Evolutionary conservation across 345 rosid species (phyloP), one percentile per base, ranked within the genome.

Genomic region (Pistacia atlantica): DNA sequence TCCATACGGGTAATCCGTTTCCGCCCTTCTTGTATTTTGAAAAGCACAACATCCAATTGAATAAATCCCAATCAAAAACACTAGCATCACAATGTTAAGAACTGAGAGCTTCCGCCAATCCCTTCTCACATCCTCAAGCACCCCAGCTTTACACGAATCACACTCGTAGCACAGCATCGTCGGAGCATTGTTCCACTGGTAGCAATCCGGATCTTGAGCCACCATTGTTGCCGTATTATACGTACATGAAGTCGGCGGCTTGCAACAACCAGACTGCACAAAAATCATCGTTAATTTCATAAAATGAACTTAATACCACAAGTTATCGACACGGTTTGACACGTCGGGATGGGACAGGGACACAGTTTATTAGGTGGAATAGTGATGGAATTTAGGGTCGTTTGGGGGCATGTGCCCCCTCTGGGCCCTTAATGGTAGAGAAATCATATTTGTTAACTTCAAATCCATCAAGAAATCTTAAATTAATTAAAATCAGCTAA

Each of bases 91-190:
- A 0, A 92, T 75, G 68, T 88, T 94, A 0, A 92, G 90, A 11
- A 97, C 87, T 1, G 94, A 90, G 22, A 97, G 86, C 83, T 88
- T 92, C 70, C 85, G 98, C 97, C 98, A 94, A 66, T 86, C 97
- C 60, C 94, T 87, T 76, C 94, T 85, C 28, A 91, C 83, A 3
- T 87, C 87, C 81, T 96, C 99, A 28, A 96, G 82, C 22, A 89
- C 97, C 5, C 97, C 99, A 31, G 98, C 97, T 81, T 92, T 96
- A 78, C 99, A 96, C 2, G 99, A 91, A 78, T 93, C 98, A 59
- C 99, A 96, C 73, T 92, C 99, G 31, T 93, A 96, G 69, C 99
- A 96, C 0, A 92, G 89, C 75, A 88, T 14, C 46, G 46, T 42
- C 46, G 90, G 80, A 0, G 77, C 84, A 74, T 93, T 93, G 85